Conservation (phyloP, 257 asterid genomes). For the Oldenlandia corymbosa region DNA sequence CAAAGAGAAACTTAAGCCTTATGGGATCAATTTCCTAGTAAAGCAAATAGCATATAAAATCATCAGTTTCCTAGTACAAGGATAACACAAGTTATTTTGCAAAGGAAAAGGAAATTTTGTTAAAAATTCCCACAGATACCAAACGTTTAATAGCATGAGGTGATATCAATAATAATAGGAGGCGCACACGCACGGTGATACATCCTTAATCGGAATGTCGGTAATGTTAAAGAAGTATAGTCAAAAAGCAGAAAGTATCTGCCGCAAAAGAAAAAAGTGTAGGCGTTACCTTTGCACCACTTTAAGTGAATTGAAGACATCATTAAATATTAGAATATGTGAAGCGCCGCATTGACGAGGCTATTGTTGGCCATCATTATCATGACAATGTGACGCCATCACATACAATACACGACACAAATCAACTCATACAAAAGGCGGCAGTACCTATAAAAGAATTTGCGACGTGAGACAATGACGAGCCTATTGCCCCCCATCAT, state of each 20-base stretch:
- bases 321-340: not conserved
- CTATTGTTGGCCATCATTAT: not conserved
- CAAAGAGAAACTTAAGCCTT: conserved; percentile 34
- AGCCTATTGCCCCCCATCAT: too few species aligned
- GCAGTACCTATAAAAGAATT: not conserved
- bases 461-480: too few species aligned
- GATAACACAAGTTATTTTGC: not conserved
- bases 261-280: not conserved
- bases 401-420: not conserved
- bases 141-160: not conserved
- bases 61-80: not conserved
- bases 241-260: not conserved
- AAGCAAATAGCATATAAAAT: conserved; percentile 4
- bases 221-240: not conserved
- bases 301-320: not conserved
- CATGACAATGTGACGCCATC: not conserved
- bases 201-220: not conserved
- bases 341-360: not conserved
- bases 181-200: not conserved
- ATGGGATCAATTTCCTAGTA: conserved; percentile 27
- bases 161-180: not conserved
- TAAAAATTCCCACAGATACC: not conserved
- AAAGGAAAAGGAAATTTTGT: not conserved
- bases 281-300: not conserved
- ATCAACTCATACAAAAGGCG: not conserved